Percentiles rank a stretch among this genome's conserved stretches.
phyloP scores from a whole-genome alignment of 768 basidiomycete species.

The Collybiopsis luxurians region DNA sequence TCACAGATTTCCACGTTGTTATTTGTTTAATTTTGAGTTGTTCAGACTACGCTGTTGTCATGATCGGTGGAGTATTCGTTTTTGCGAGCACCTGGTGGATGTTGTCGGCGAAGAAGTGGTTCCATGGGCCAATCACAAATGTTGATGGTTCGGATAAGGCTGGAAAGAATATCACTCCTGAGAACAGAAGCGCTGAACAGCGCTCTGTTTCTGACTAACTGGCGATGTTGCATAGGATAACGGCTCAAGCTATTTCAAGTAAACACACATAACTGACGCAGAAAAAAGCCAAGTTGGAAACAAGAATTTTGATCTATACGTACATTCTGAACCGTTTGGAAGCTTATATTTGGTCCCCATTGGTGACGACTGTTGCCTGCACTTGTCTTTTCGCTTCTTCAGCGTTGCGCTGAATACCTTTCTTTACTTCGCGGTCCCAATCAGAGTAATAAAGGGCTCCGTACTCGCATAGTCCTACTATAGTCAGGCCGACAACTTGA shows the following conservation, averaged over 20 bases:
- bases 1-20: neutral
- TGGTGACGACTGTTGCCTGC: neutral
- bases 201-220: too few species aligned
- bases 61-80: constrained; percentile 61
- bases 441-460: constrained; percentile 58
- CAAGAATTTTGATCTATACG: too few species aligned
- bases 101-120: constrained; percentile 68
- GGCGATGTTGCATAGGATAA: too few species aligned
- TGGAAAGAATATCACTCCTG: neutral
- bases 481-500: constrained; percentile 71
- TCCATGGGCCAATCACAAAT: constrained; percentile 61
- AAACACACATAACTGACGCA: too few species aligned
- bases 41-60: constrained; percentile 73
- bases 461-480: constrained; percentile 71
- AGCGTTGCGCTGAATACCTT: constrained; percentile 48
- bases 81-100: constrained; percentile 66
- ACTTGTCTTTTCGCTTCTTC: constrained; percentile 36
- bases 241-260: too few species aligned
- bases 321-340: too few species aligned
- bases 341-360: too few species aligned
- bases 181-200: too few species aligned
- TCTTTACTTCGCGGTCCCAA: constrained; percentile 61
- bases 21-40: too few species aligned
- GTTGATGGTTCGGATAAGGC: constrained; percentile 24
- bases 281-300: too few species aligned